phyloP scores from a whole-genome alignment of 495 filamentous ascomycete genomes.

The Schizothecium vesticola region DNA sequence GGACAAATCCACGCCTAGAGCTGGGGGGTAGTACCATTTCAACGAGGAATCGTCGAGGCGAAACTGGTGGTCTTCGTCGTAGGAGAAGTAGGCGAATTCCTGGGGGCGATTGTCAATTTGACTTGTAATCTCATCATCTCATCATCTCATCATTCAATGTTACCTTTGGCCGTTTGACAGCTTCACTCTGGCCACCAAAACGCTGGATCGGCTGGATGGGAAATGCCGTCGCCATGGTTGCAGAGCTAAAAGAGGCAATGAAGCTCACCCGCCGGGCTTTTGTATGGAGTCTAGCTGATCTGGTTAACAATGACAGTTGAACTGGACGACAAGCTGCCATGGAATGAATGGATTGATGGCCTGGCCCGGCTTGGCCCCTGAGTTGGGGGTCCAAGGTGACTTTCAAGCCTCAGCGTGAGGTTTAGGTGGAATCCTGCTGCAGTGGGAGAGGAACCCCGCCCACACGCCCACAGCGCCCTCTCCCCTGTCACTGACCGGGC shows the following conservation, averaged over 20 bases:
- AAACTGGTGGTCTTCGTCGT: slow-evolving; percentile 74
- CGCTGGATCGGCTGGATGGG: slow-evolving; percentile 58
- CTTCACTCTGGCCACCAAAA: slow-evolving; percentile 55
- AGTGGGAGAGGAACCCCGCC: background rate
- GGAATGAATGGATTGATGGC: background rate
- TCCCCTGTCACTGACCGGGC: background rate
- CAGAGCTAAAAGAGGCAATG: background rate
- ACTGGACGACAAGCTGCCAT: background rate
- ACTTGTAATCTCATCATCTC: background rate
- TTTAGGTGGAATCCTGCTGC: background rate
- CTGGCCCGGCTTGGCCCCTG: background rate
- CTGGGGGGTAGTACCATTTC: slow-evolving; percentile 80
- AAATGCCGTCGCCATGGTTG: slow-evolving; percentile 40
- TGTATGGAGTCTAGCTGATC: background rate
- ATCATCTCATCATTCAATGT: background rate
- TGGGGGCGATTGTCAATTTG: slow-evolving; percentile 20
- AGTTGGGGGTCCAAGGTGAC: background rate
- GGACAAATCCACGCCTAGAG: slow-evolving; percentile 64
- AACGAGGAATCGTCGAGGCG: slow-evolving; percentile 71
- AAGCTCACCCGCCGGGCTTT: background rate
- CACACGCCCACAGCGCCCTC: background rate
- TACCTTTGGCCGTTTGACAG: slow-evolving; percentile 66
- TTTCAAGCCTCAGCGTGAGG: background rate
- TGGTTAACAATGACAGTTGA: background rate
- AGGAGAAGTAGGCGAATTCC: slow-evolving; percentile 91